phyloP scores from a whole-genome alignment of 2,329 filamentous ascomycete species.

The Colletotrichum sojae region DNA sequence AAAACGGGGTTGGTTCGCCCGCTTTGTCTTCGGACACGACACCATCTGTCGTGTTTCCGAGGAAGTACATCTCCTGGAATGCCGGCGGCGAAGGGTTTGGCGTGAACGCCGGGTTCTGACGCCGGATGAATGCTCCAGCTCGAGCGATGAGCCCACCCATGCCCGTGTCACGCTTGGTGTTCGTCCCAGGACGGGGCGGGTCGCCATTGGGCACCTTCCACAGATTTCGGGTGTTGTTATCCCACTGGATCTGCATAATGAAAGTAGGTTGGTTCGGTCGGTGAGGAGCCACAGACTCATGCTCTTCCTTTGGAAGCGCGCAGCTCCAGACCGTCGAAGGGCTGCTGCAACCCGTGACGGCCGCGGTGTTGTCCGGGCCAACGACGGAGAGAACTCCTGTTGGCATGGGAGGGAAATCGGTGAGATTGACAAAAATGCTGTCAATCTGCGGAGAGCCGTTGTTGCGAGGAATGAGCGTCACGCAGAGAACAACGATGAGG shows the following conservation, averaged over 20 bases:
- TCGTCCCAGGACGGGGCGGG: constrained; percentile 46
- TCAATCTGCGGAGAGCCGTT: constrained; percentile 44
- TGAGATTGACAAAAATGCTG: constrained; percentile 85
- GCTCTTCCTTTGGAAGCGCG: constrained; percentile 83
- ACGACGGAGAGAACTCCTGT: constrained; percentile 86
- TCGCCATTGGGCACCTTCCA: constrained; percentile 64
- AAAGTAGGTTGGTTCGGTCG: constrained; percentile 81
- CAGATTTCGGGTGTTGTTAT: constrained; percentile 68
- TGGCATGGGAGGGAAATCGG: constrained; percentile 87
- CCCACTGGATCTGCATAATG: constrained; percentile 82
- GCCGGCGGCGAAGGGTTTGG: constrained; percentile 71
- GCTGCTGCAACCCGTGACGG: constrained; percentile 78
- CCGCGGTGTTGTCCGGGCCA: constrained; percentile 75
- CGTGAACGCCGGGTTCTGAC: constrained; percentile 54
- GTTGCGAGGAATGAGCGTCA: constrained; percentile 65
- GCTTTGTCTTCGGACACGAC: constrained; percentile 77
- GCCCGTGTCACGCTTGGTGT: constrained; percentile 20
- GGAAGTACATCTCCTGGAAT: constrained; percentile 81
- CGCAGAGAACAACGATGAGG: constrained; percentile 70
- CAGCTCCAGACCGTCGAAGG: constrained; percentile 89
- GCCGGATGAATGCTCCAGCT: constrained; percentile 38
- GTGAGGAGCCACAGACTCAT: constrained; percentile 74
- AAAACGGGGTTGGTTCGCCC: constrained; percentile 91
- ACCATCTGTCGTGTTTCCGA: constrained; percentile 88
- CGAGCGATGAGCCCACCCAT: constrained; percentile 31